Percentiles rank a stretch among this genome's conserved stretches.
phyloP scores from a whole-genome alignment of 495 filamentous ascomycete genomes.

The Tuber magnatum region DNA sequence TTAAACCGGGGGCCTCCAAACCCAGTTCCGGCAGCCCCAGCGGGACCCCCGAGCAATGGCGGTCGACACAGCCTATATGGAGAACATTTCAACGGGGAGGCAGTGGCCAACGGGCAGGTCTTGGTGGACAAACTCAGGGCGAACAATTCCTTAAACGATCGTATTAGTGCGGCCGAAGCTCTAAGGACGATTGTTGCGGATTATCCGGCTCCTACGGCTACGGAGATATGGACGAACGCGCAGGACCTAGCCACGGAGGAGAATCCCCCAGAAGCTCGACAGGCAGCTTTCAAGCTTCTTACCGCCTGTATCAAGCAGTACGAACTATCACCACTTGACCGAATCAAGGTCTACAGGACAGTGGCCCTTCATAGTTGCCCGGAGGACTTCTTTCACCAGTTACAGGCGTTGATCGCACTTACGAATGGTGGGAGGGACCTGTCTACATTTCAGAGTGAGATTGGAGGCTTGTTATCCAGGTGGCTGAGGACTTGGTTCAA shows the following conservation, averaged over 20 bases:
- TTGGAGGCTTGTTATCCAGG: constrained; percentile 52
- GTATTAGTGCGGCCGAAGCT: constrained; percentile 52
- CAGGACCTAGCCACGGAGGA: constrained; percentile 57
- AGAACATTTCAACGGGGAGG: constrained; percentile 34
- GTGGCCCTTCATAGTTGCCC: constrained; percentile 49
- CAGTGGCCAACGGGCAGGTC: constrained; percentile 19
- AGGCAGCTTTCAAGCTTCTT: constrained; percentile 57
- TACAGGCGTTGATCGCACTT: constrained; percentile 55
- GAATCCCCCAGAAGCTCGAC: constrained; percentile 50
- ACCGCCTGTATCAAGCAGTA: constrained; percentile 57
- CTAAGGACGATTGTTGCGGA: constrained; percentile 51
- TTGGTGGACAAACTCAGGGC: constrained; percentile 32
- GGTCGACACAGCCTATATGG: constrained; percentile 19
- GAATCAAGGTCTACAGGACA: constrained; percentile 57
- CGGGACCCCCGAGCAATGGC: constrained; percentile 24
- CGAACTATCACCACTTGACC: constrained; percentile 56
- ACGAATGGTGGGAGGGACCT: constrained; percentile 58
- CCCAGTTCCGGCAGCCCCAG: constrained; percentile 28
- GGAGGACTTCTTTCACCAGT: constrained; percentile 58
- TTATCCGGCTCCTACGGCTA: constrained; percentile 49
- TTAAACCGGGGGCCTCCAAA: constrained; percentile 29
- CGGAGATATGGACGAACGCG: constrained; percentile 57
- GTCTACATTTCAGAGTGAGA: constrained; percentile 57
- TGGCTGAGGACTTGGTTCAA: constrained; percentile 55
- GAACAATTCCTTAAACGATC: constrained; percentile 42